Evolutionary conservation across 176 grass and related monocot genomes (phyloP).

Genomic region (Oropetium thomaeum): DNA sequence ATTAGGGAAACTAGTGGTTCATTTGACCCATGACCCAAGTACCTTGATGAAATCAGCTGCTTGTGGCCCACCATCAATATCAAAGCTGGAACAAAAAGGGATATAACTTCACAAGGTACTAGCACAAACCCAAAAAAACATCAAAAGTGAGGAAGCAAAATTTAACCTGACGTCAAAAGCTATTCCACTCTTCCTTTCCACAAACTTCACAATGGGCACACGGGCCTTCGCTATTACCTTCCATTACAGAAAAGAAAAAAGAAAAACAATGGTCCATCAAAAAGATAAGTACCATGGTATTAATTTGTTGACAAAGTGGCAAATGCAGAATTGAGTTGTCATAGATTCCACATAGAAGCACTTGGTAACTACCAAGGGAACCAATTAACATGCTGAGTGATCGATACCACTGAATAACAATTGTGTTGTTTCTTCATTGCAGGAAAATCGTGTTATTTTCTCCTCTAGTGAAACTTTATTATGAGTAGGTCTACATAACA

Average conservation of each 20-base stretch:
- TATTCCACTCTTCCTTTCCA: conserved; percentile 83
- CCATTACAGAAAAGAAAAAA: conserved; percentile 33
- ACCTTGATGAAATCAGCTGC: conserved; percentile 98
- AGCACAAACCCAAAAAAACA: neutral
- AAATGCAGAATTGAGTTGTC: conserved; percentile 7
- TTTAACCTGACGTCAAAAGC: conserved; percentile 92
- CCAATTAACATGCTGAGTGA: neutral
- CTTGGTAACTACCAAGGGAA: neutral
- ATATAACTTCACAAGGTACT: conserved; percentile 12
- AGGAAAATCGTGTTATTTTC: too few species aligned
- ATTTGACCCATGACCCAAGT: conserved; percentile 15
- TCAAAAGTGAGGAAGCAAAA: conserved; percentile 16
- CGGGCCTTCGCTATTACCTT: conserved; percentile 99
- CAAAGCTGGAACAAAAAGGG: conserved; percentile 69
- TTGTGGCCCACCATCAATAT: conserved; percentile 83
- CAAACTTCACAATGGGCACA: conserved; percentile 95
- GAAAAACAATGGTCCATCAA: conserved; percentile 18
- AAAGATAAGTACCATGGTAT: neutral
- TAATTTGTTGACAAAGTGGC: neutral
- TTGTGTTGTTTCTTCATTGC: neutral
- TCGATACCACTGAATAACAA: neutral
- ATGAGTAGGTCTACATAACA: conserved; percentile 14
- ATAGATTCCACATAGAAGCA: neutral
- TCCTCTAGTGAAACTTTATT: conserved; percentile 18
- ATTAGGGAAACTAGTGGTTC: neutral